Evolutionary conservation across 805 yeast genomes (phyloP).

Genomic region (Ogataea sp.): DNA sequence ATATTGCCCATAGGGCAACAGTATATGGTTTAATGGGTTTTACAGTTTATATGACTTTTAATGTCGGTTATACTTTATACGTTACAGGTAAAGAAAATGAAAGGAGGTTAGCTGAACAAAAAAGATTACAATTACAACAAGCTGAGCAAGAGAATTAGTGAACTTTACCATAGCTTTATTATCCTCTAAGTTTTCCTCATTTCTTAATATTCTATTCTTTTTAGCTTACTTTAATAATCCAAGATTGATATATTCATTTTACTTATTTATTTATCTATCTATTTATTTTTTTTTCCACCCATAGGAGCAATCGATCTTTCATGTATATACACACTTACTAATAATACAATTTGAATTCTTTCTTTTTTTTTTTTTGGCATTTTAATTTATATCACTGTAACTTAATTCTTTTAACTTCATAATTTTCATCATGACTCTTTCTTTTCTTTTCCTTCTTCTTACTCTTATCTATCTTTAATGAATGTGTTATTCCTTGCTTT

Average conservation of each 20-base stretch:
- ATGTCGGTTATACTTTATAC: slow-evolving; percentile 44
- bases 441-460: neutral
- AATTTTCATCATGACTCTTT: neutral
- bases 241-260: no score
- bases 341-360: no score
- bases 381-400: no score
- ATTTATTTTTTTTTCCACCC: neutral
- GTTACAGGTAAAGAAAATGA: slow-evolving; percentile 45
- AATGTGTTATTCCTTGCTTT: slow-evolving; percentile 26
- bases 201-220: neutral
- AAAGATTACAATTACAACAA: slow-evolving; percentile 15
- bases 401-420: neutral
- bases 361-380: neutral
- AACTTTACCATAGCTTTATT: no score
- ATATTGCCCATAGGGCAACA: slow-evolving; percentile 64
- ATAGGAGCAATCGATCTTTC: no score
- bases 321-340: neutral
- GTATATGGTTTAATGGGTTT: slow-evolving; percentile 57
- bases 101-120: slow-evolving; percentile 28
- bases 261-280: no score
- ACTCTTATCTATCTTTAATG: slow-evolving; percentile 21
- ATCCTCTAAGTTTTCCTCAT: neutral
- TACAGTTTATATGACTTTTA: slow-evolving; percentile 38
- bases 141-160: no score
- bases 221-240: neutral